A percentile compares a stretch with the other conserved stretches of the same genome.
These are phyloP conservation scores for Xylaria polymorpha DNA, from an alignment of 2,329 filamentous ascomycete species.

Conservation along the genomic window DNA sequence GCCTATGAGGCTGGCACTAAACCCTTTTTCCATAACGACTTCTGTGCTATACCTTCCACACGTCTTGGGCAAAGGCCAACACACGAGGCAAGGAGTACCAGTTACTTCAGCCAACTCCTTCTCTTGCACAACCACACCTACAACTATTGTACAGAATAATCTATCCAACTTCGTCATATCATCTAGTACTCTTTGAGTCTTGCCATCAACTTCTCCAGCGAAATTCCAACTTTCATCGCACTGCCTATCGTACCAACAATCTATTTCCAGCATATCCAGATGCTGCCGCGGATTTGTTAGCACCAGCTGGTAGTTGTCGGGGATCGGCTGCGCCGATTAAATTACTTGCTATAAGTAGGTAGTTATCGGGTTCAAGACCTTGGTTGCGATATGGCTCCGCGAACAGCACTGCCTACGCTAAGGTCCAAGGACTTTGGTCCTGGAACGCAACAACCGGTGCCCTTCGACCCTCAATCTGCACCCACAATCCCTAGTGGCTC, in stretches of 20 bases:
- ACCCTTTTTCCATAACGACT: not conserved
- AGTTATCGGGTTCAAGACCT: not conserved
- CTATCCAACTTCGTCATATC: not conserved
- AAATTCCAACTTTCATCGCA: not conserved
- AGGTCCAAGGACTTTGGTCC: not conserved
- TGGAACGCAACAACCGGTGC: not conserved
- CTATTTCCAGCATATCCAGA: not conserved
- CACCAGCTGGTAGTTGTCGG: not conserved
- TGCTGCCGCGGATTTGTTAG: not conserved
- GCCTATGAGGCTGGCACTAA: not conserved
- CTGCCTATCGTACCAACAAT: constrained; percentile 4
- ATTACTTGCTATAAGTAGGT: not conserved
- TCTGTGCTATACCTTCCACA: constrained; percentile 24
- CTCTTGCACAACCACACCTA: constrained; percentile 1
- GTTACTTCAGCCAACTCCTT: constrained; percentile 13
- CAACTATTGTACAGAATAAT: not conserved
- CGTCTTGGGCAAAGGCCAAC: constrained; percentile 4
- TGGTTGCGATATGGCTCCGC: not conserved
- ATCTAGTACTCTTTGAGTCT: not conserved
- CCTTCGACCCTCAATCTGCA: not conserved
- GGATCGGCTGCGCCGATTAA: not conserved
- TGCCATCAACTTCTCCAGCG: not conserved
- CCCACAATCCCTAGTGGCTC: not conserved
- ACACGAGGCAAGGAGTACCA: constrained; percentile 11
- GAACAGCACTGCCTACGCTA: not conserved